phyloP scores from a whole-genome alignment of 148 eudicot species.

The Vaccinium corymbosum region DNA sequence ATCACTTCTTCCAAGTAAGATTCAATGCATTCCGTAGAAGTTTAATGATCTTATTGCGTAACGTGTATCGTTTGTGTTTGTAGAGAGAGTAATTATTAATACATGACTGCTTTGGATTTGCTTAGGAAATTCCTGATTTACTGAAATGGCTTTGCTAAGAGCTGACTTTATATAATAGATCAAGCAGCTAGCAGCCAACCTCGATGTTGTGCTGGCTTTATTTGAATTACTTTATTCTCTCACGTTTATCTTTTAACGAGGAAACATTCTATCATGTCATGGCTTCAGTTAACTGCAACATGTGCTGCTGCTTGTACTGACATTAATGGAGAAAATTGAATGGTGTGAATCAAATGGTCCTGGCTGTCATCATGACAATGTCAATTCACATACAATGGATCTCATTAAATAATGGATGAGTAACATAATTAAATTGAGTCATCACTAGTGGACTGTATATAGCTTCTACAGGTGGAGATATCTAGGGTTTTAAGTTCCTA shows the following conservation, averaged over 20 bases:
- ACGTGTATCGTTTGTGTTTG: neutral
- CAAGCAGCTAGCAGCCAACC: conserved; percentile 6
- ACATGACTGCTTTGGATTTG: neutral
- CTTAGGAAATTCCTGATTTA: neutral
- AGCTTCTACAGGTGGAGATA: neutral
- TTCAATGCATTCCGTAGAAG: neutral
- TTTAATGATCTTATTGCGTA: neutral
- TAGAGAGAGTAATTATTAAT: neutral
- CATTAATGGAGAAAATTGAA: neutral
- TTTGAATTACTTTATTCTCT: neutral
- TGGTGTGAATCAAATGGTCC: neutral
- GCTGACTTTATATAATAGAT: neutral
- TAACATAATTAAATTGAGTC: neutral
- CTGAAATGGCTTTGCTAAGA: neutral
- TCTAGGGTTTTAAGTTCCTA: neutral
- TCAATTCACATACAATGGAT: neutral
- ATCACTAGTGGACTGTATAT: neutral
- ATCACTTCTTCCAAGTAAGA: conserved; percentile 92
- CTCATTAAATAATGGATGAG: neutral
- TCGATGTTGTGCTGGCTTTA: neutral
- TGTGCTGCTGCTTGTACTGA: neutral
- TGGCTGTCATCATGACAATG: neutral
- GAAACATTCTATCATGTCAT: neutral
- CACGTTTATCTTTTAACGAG: neutral
- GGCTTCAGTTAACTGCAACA: neutral